These are phyloP conservation scores for Mycena sp. DNA, from an alignment of 1,284 basidiomycete species.

Conservation along the genomic window DNA sequence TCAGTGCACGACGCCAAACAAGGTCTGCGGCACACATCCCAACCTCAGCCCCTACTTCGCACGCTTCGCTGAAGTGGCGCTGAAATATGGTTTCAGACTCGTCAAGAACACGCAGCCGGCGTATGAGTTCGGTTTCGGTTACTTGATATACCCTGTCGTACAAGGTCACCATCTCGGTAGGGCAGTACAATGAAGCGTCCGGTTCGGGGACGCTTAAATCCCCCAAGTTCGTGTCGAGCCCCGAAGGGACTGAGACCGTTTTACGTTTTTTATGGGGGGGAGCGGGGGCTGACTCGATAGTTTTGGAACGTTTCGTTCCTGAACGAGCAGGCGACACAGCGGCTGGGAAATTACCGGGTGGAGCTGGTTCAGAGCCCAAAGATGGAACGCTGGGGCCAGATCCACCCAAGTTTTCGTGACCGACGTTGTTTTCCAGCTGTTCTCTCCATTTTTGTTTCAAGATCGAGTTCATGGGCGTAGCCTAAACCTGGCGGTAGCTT, in stretches of 20 bases:
- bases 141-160: slow-evolving; percentile 39
- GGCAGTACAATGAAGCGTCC: slow-evolving; percentile 20
- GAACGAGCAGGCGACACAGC: slow-evolving; percentile 7
- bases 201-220: slow-evolving; percentile 10
- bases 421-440: slow-evolving; percentile 34
- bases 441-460: slow-evolving; percentile 53
- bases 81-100: slow-evolving; percentile 47
- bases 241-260: background rate
- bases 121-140: slow-evolving; percentile 17
- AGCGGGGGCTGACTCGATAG: slow-evolving; percentile 3
- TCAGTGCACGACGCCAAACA: slow-evolving; percentile 65
- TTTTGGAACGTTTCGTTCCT: slow-evolving; percentile 15
- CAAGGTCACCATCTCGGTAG: slow-evolving; percentile 46
- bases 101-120: slow-evolving; percentile 40
- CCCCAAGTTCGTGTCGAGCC: too few relatives aligned
- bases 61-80: slow-evolving; percentile 56
- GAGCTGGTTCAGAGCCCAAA: slow-evolving; percentile 45
- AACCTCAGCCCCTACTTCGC: slow-evolving; percentile 57
- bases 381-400: slow-evolving; percentile 40
- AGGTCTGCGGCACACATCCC: slow-evolving; percentile 73
- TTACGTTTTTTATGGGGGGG: slow-evolving; percentile 13
- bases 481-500: too few relatives aligned
- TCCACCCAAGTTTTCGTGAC: slow-evolving; percentile 42
- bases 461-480: slow-evolving; percentile 23
- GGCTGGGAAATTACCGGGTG: slow-evolving; percentile 20